Percentiles rank a stretch among this genome's conserved stretches.
These are phyloP conservation scores for Mortierella alpina DNA, from an alignment of 192 early-diverging fungal species.

Conservation along the genomic window DNA sequence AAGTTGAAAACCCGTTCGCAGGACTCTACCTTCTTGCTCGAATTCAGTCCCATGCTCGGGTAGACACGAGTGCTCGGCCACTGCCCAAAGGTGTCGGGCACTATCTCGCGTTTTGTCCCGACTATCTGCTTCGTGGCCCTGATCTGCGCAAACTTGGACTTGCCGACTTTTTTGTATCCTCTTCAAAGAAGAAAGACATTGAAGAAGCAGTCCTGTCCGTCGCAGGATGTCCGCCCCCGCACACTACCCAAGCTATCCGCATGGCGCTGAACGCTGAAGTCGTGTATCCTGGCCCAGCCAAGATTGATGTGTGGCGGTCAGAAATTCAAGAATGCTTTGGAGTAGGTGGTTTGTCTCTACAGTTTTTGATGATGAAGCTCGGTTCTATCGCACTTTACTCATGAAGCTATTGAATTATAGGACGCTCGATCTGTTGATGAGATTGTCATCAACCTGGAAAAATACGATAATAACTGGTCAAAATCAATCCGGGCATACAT, in stretches of 20 bases:
- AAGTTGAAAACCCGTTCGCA: conserved; percentile 31
- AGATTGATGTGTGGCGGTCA: conserved; percentile 59
- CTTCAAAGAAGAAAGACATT: conserved; percentile 52
- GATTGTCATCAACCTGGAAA: conserved; percentile 40
- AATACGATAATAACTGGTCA: conserved; percentile 55
- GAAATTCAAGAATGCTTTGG: conserved; percentile 60
- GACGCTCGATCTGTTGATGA: conserved; percentile 35
- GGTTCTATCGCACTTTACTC: background rate
- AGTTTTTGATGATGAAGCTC: background rate
- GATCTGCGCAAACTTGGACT: conserved; percentile 58
- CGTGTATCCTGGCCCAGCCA: conserved; percentile 61
- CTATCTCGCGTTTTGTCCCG: conserved; percentile 56
- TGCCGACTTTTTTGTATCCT: conserved; percentile 61
- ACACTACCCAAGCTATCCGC: conserved; percentile 55
- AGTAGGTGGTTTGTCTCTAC: conserved; percentile 16
- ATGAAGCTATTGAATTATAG: conserved; percentile 7
- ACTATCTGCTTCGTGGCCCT: conserved; percentile 59
- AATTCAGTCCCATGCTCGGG: conserved; percentile 17
- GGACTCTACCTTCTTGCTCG: conserved; percentile 31
- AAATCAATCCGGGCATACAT: conserved; percentile 54
- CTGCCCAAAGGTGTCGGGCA: conserved; percentile 44
- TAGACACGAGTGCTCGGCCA: conserved; percentile 21
- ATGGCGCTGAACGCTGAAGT: conserved; percentile 54
- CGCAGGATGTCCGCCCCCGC: conserved; percentile 59
- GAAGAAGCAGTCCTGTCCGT: conserved; percentile 52